Conservation (phyloP, 2,329 filamentous ascomycete species). For the Fusarium euwallaceae region DNA sequence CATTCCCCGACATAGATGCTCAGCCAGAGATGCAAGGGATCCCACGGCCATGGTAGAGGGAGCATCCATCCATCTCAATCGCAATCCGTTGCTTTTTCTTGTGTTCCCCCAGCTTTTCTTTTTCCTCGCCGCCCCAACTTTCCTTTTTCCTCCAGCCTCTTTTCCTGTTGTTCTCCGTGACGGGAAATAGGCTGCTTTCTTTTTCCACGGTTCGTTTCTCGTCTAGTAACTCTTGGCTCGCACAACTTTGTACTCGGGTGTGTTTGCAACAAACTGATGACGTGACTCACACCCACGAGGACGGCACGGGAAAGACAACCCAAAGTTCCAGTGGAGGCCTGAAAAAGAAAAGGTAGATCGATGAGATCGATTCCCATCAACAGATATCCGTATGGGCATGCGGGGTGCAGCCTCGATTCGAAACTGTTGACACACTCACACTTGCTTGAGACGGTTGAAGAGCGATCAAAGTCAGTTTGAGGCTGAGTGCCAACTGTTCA, state of each 20-base stretch:
- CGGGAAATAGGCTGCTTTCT: slow-evolving; percentile 4
- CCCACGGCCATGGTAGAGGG: slow-evolving; percentile 7
- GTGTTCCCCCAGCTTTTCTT: background rate
- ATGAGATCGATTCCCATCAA: background rate
- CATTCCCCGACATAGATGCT: slow-evolving; percentile 3
- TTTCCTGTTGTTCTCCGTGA: background rate
- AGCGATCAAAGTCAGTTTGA: background rate
- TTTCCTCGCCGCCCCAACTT: background rate
- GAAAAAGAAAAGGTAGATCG: slow-evolving; percentile 6
- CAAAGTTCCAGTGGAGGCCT: background rate
- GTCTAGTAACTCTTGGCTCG: background rate
- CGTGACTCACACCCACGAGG: slow-evolving; percentile 9
- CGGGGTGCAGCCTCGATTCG: slow-evolving; percentile 14
- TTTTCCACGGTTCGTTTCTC: slow-evolving; percentile 6
- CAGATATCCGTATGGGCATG: background rate
- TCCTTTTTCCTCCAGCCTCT: background rate
- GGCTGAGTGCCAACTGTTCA: slow-evolving; percentile 1
- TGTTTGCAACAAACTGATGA: slow-evolving; percentile 6
- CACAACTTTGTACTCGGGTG: background rate
- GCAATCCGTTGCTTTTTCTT: slow-evolving; percentile 24
- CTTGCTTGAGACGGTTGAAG: background rate
- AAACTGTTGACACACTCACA: background rate
- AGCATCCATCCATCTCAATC: background rate
- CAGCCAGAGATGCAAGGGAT: slow-evolving; percentile 24
- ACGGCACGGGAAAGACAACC: slow-evolving; percentile 2